These are phyloP conservation scores for Tetrahymena thermophila DNA, from an alignment of 73 alveolate genomes.

Conservation along the genomic window DNA sequence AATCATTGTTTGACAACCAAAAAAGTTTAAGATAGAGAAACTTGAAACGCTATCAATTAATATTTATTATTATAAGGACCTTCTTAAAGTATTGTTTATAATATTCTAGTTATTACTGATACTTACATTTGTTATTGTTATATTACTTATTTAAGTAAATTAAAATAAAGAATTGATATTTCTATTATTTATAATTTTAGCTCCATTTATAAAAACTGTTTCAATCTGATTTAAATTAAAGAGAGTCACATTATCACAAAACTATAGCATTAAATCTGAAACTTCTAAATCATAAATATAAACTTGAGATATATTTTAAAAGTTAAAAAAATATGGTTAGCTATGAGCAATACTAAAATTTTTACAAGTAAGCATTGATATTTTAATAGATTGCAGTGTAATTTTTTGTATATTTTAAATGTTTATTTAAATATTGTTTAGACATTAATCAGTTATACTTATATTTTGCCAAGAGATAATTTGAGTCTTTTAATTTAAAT, in stretches of 20 bases:
- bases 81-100: background rate
- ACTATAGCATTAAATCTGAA: background rate
- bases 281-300: background rate
- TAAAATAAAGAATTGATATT: background rate
- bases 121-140: background rate
- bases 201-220: background rate
- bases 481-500: too few species aligned
- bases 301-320: background rate
- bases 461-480: background rate
- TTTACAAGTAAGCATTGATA: background rate
- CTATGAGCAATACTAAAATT: background rate
- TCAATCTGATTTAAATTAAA: background rate
- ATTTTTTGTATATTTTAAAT: too few species aligned
- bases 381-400: background rate
- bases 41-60: background rate
- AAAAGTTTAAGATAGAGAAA: background rate
- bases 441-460: background rate
- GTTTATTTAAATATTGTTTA: too few species aligned
- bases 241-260: background rate
- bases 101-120: too few species aligned
- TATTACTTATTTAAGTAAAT: background rate
- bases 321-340: too few species aligned
- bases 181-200: background rate
- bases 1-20: background rate
- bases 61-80: too few species aligned